These are phyloP conservation scores for Letharia columbiana DNA, from an alignment of 495 filamentous ascomycete species.

Conservation along the genomic window DNA sequence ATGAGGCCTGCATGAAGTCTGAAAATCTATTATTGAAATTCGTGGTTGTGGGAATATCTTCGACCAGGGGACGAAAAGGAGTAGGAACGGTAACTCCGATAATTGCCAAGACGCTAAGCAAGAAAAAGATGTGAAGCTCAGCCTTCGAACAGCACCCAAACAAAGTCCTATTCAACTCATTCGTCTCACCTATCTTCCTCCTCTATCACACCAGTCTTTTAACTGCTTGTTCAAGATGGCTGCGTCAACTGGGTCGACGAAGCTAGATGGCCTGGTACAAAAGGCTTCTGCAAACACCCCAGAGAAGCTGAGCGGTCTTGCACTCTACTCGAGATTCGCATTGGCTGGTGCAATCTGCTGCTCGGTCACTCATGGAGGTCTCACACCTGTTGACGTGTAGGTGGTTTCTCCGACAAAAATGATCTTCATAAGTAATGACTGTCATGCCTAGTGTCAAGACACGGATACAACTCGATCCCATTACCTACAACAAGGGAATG, in stretches of 20 bases:
- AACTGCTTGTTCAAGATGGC: constrained; percentile 35
- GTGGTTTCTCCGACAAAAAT: constrained; percentile 32
- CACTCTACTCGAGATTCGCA: constrained; percentile 75
- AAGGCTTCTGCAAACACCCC: constrained; percentile 35
- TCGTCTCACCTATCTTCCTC: background rate
- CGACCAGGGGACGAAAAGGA: background rate
- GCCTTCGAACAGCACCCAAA: background rate
- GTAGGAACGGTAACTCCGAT: constrained; percentile 6
- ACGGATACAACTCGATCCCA: constrained; percentile 85
- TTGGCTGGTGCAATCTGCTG: constrained; percentile 92
- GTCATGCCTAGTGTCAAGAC: constrained; percentile 74
- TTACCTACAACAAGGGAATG: constrained; percentile 81
- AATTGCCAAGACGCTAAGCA: constrained; percentile 12
- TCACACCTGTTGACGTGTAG: constrained; percentile 97
- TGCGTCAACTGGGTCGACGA: constrained; percentile 34
- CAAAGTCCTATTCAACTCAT: background rate
- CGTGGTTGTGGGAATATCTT: no score
- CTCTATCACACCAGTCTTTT: background rate
- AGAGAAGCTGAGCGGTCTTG: constrained; percentile 41
- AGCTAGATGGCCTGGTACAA: constrained; percentile 35
- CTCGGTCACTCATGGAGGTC: constrained; percentile 82
- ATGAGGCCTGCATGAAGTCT: background rate
- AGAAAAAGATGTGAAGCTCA: constrained; percentile 10
- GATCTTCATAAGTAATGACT: constrained; percentile 16
- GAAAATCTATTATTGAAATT: background rate